phyloP scores from a whole-genome alignment of 148 eudicot species.

The Silene latifolia region DNA sequence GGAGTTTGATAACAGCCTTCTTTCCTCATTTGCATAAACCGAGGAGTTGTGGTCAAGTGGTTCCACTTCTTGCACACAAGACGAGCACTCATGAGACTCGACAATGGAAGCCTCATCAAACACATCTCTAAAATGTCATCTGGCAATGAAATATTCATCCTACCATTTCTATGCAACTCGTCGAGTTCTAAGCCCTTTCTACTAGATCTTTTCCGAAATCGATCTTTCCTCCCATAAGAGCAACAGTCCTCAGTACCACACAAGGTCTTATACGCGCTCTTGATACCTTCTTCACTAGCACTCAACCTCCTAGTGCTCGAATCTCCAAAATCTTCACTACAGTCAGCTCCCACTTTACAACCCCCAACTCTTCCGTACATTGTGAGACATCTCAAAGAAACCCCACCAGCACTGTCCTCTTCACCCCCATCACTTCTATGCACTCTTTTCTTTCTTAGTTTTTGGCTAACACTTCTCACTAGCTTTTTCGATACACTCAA shows the following conservation, averaged over 20 bases:
- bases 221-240: slow-evolving; percentile 61
- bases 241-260: slow-evolving; percentile 85
- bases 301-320: slow-evolving; percentile 51
- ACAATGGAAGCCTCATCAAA: slow-evolving; percentile 85
- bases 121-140: slow-evolving; percentile 96
- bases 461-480: slow-evolving; percentile 76
- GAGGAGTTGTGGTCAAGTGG: slow-evolving; percentile 55
- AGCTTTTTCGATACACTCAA: slow-evolving; percentile 75
- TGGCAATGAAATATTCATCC: slow-evolving; percentile 59
- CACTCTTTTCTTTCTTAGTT: slow-evolving; percentile 45
- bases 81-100: slow-evolving; percentile 92
- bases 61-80: slow-evolving; percentile 97
- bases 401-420: slow-evolving; percentile 46
- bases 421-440: slow-evolving; percentile 46
- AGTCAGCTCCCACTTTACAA: slow-evolving; percentile 94
- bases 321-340: slow-evolving; percentile 63
- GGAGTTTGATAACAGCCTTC: slow-evolving; percentile 70
- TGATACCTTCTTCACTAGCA: slow-evolving; percentile 62
- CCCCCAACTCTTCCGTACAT: slow-evolving; percentile 81
- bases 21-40: slow-evolving; percentile 75
- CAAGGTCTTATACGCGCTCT: slow-evolving; percentile 38
- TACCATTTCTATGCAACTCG: slow-evolving; percentile 35
- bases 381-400: slow-evolving; percentile 68
- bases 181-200: slow-evolving; percentile 38
- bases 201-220: slow-evolving; percentile 51